Percentiles rank a stretch among this genome's conserved stretches.
Evolutionary conservation across 2,329 filamentous ascomycete genomes (phyloP).

Genomic region (Fusarium sp.): DNA sequence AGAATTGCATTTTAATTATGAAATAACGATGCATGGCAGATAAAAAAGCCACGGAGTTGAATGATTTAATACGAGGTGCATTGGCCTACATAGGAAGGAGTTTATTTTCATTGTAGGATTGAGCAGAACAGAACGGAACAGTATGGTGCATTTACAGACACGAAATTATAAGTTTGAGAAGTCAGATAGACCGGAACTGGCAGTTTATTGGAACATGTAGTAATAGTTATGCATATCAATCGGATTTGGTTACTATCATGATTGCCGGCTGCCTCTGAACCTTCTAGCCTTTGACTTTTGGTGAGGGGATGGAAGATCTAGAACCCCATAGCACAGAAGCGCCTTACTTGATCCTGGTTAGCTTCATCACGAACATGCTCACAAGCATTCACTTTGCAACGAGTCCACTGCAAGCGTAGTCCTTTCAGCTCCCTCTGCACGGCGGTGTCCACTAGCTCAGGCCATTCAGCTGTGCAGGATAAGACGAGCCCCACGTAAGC

Average conservation of each 20-base stretch:
- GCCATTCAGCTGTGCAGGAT: conserved; percentile 9
- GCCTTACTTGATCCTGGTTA: conserved; percentile 29
- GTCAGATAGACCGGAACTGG: conserved; percentile 6
- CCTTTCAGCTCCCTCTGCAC: conserved; percentile 26
- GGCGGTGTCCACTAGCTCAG: conserved; percentile 32
- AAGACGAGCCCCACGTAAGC: conserved; percentile 14
- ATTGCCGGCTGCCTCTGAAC: conserved; percentile 26
- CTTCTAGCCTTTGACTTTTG: neutral
- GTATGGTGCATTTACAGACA: conserved; percentile 19
- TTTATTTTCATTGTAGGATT: conserved; percentile 7
- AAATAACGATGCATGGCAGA: conserved; percentile 40
- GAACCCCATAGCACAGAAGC: neutral
- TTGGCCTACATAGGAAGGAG: conserved; percentile 32
- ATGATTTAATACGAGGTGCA: conserved; percentile 1
- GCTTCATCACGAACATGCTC: conserved; percentile 3
- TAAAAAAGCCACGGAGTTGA: conserved; percentile 32
- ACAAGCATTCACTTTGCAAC: neutral
- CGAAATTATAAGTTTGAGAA: neutral
- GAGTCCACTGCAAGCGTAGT: conserved; percentile 6
- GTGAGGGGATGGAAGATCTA: neutral
- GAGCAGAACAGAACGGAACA: conserved; percentile 3
- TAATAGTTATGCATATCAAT: conserved; percentile 7
- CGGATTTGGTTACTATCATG: neutral
- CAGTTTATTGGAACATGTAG: conserved; percentile 1
- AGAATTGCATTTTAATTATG: conserved; percentile 14